A percentile compares a stretch with the other conserved stretches of the same genome.
Conservation (phyloP, 75 land plant genomes). For the Pinus tabuliformis region DNA sequence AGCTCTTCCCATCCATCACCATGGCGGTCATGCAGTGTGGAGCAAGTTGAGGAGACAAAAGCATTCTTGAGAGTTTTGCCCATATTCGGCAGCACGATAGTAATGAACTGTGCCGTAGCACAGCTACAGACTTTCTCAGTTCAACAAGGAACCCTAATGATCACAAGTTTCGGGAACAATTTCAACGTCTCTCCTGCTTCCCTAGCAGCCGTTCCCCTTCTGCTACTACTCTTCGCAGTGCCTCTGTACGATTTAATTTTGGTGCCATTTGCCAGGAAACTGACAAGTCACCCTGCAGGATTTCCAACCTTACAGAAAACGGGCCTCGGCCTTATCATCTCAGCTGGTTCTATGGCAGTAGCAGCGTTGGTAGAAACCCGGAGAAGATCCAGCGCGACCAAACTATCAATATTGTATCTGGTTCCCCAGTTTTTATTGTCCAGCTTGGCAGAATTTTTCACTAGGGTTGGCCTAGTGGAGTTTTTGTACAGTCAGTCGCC, state of each 20-base stretch:
- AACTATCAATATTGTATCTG: constrained; percentile 16
- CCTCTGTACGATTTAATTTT: constrained; percentile 28
- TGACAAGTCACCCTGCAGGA: constrained; percentile 7
- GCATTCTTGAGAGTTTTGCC: constrained; percentile 32
- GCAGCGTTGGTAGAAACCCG: constrained; percentile 30
- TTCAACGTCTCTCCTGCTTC: constrained; percentile 39
- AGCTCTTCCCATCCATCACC: neutral
- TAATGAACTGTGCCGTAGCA: constrained; percentile 37
- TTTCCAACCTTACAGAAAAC: constrained; percentile 36
- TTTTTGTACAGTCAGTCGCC: constrained; percentile 32
- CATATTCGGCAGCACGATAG: constrained; percentile 41
- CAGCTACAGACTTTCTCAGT: constrained; percentile 43
- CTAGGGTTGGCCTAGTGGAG: constrained; percentile 19
- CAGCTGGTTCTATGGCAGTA: constrained; percentile 36
- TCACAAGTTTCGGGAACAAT: constrained; percentile 4
- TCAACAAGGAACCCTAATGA: constrained; percentile 37
- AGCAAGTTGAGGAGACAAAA: constrained; percentile 41
- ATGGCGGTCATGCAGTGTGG: constrained; percentile 21
- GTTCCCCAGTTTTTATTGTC: constrained; percentile 28
- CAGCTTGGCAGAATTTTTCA: constrained; percentile 22
- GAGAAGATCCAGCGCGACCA: constrained; percentile 1
- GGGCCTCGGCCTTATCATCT: constrained; percentile 38
- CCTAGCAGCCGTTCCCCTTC: constrained; percentile 18
- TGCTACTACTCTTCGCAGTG: constrained; percentile 26
- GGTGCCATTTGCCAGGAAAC: constrained; percentile 17